These are phyloP conservation scores for Stygiomarasmius scandens DNA, from an alignment of 1,284 basidiomycete species.

Conservation along the genomic window DNA sequence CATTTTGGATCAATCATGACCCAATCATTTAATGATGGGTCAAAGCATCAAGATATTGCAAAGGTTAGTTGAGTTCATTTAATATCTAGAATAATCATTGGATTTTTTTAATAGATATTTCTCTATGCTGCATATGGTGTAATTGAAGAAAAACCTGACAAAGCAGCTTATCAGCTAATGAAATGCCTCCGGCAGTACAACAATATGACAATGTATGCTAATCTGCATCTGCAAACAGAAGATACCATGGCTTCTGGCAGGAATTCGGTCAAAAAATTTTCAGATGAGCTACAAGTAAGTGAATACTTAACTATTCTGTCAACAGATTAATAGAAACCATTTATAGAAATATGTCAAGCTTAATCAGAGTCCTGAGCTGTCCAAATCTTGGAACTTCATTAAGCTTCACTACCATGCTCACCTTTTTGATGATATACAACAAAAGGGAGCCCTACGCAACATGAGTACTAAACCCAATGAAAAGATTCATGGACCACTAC, in stretches of 20 bases:
- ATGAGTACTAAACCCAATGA: constrained; percentile 28
- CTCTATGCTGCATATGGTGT: constrained; percentile 33
- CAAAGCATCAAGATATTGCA: constrained; percentile 39
- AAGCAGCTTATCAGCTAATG: constrained; percentile 26
- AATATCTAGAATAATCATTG: background rate
- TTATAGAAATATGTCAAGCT: too few relatives aligned
- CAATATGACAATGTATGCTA: constrained; percentile 31
- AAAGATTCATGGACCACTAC: constrained; percentile 21
- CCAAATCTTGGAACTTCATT: constrained; percentile 27
- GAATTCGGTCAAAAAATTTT: constrained; percentile 23
- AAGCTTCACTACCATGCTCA: constrained; percentile 25
- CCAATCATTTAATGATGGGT: constrained; percentile 37
- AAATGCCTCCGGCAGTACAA: constrained; percentile 30
- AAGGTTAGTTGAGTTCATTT: constrained; percentile 30
- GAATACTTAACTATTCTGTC: background rate
- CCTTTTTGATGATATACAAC: constrained; percentile 23
- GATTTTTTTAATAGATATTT: constrained; percentile 22
- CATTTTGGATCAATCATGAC: constrained; percentile 37
- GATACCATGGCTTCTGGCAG: constrained; percentile 29
- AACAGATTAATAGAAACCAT: too few relatives aligned
- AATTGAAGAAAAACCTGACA: constrained; percentile 1
- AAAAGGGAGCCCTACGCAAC: constrained; percentile 24
- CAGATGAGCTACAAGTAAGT: constrained; percentile 21
- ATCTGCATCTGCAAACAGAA: constrained; percentile 34
- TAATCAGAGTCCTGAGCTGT: too few relatives aligned